Evolutionary conservation across 1,139 yeast genomes (phyloP).

Genomic region (Nakaseomyces sp.): DNA sequence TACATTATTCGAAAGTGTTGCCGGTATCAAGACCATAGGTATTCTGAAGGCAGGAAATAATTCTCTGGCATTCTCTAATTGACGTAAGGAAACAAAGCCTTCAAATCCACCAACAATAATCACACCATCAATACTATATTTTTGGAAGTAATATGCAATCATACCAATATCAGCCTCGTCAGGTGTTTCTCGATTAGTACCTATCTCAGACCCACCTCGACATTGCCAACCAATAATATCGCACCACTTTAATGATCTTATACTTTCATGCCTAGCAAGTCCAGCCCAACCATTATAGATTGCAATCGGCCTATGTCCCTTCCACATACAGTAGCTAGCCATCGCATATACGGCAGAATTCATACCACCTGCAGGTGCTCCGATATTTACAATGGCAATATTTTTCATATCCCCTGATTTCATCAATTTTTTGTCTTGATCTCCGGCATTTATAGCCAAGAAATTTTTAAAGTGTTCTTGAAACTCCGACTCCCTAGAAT

Average conservation of each 20-base stretch:
- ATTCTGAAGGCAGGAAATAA: constrained; percentile 84
- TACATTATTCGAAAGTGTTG: constrained; percentile 89
- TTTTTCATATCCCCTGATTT: constrained; percentile 42
- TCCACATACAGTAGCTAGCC: constrained; percentile 80
- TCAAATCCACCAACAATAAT: constrained; percentile 93
- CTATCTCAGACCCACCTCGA: constrained; percentile 89
- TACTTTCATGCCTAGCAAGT: constrained; percentile 67
- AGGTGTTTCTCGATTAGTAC: constrained; percentile 86
- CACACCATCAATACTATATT: constrained; percentile 75
- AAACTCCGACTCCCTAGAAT: constrained; percentile 78
- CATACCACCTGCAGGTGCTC: constrained; percentile 97
- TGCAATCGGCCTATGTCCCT: constrained; percentile 82
- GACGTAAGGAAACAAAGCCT: constrained; percentile 75
- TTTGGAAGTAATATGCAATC: constrained; percentile 84
- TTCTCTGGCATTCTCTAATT: constrained; percentile 61
- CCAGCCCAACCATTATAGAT: constrained; percentile 93
- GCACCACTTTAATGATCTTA: constrained; percentile 69
- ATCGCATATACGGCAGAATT: constrained; percentile 89
- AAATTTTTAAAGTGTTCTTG: constrained; percentile 68
- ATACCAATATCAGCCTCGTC: constrained; percentile 69
- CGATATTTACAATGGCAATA: constrained; percentile 81
- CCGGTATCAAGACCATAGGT: constrained; percentile 87
- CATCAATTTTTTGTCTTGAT: constrained; percentile 45
- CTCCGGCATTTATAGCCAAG: constrained; percentile 59
- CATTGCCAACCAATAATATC: constrained; percentile 87